These are phyloP conservation scores for Hevea brasiliensis DNA, from an alignment of 345 rosid species.

Conservation along the genomic window DNA sequence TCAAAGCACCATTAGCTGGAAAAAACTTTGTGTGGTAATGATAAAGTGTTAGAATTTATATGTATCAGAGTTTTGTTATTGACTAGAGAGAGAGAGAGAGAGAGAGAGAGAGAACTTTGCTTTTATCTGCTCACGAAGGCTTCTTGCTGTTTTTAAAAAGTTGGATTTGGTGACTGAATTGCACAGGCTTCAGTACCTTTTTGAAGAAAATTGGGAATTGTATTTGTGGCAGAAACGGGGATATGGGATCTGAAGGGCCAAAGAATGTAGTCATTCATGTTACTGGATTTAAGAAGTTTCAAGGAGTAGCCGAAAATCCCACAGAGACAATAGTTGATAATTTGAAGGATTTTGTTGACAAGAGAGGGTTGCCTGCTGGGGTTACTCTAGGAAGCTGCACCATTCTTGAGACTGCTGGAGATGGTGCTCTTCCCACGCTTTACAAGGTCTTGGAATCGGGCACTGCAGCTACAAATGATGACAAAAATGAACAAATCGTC, in stretches of 20 bases:
- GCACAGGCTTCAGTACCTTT: constrained; percentile 8
- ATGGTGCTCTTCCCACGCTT: constrained; percentile 60
- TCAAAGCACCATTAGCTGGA: background rate
- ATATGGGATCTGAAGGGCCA: constrained; percentile 81
- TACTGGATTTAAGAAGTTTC: no score
- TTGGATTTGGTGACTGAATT: no score
- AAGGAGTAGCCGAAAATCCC: constrained; percentile 71
- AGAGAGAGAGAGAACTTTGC: no score
- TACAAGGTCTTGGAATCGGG: constrained; percentile 59
- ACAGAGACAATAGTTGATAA: constrained; percentile 67
- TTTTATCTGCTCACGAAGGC: background rate
- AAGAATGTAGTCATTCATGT: no score
- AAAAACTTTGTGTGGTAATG: background rate
- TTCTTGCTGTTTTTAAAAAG: background rate
- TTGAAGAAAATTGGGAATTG: constrained; percentile 42
- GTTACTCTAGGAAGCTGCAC: constrained; percentile 68
- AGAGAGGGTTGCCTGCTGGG: constrained; percentile 58
- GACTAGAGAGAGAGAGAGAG: no score
- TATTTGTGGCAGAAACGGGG: constrained; percentile 25
- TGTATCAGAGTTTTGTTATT: background rate
- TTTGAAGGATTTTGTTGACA: constrained; percentile 51
- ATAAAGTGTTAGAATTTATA: background rate
- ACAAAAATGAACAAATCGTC: constrained; percentile 44
- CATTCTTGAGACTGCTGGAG: constrained; percentile 75
- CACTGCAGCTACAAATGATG: no score